Evolutionary conservation across 352 stramenopile genomes (phyloP), one percentile per base, ranked within the genome.

Genomic region (Pythium apleroticum): DNA sequence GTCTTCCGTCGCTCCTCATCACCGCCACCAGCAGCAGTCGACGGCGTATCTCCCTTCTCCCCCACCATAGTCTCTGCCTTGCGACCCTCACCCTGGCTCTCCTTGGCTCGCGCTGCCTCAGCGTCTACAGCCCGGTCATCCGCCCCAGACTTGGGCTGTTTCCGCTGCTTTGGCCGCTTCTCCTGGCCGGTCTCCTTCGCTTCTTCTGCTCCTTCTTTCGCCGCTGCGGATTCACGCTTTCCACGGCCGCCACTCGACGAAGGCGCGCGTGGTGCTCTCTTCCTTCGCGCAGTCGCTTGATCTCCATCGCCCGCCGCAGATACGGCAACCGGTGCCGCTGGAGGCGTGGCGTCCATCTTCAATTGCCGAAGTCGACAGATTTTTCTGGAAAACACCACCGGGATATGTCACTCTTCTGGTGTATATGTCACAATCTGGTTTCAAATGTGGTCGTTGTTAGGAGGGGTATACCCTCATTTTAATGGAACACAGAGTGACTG

Each of bases 361-460:
- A n/a, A n/a, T n/a, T n/a, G n/a, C n/a, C n/a, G n/a, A n/a, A n/a
- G n/a, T n/a, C n/a, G n/a, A n/a, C n/a, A n/a, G 39, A 48, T 48
- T 48, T 24, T 48, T 48, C 39, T 48, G 6, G 37, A 45, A 45
- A n/a, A n/a, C 37, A 45, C 37, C 39, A 24, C 39, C 39, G 19
- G 15, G 39, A 48, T 20, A 49, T 27, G 41, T 49, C 41, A 49
- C n/a, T 49, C 19, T 25, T 49, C 7, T 49, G 19, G 41, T 25
- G 41, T 49, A 49, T 49, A 49, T 49, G 41, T 49, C 41, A 49
- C 41, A 14, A 49, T n/a, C n/a, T n/a, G n/a, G n/a, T n/a, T n/a
- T n/a, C n/a, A n/a, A n/a, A n/a, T 22, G 37, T 22, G 15, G 37
- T 22, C 17, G 17, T 39, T 39, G 4, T 10, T 15, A 11, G 10